Base-by-base conservation (phyloP, 495 filamentous ascomycete genomes). In the Emericellopsis terricola region DNA sequence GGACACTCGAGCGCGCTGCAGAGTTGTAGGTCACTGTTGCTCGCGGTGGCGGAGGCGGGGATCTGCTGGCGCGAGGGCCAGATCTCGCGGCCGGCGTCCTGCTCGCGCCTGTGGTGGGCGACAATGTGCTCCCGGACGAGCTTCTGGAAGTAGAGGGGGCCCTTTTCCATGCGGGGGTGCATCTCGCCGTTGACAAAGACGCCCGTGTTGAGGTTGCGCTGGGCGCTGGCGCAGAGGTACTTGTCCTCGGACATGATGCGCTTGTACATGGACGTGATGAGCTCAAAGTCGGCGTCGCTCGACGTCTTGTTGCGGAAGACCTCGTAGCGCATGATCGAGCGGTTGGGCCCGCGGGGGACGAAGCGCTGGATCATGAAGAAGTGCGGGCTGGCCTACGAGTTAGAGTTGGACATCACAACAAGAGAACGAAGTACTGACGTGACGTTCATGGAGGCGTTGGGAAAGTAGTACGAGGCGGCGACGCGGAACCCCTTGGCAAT, bases 291-390 rank as follows among this genome's bases (percentile, higher is more conserved):
- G 11, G 57, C 56, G 28, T 63, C 59, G 3, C 41, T 47, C 9
- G 56, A 41, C 30, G 49, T 41, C 41, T 59, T 62, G 51, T 62
- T 51, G 16, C 62, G 57, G 44, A 52, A 69, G 13, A 68, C 56
- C 39, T 70, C 58, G 43, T 65, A 65, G 15, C 55, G 39, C 42
- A 65, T 56, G 4, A 38, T 38, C 14, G 47, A 51, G 2, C 35
- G 56, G 20, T 43, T 52, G 3, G 62, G 43, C 3, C 47, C 45
- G 28, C 41, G 50, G 24, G 65, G 62, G 2, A 68, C 44, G 32
- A 64, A 53, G 3, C 61, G 47, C 38, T 64, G 57, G 23, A 64
- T 56, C 41, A 56, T 61, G 48, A 66, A 64, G 41, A 57, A 61
- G 37, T 64, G 46, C 0, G 55, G 50, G 1, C 56, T 26, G 23